A percentile compares a stretch with the other conserved stretches of the same genome.
These are phyloP conservation scores for Zygosaccharomyces pseudobailii DNA, from an alignment of 1,139 yeast species.

Conservation along the genomic window DNA sequence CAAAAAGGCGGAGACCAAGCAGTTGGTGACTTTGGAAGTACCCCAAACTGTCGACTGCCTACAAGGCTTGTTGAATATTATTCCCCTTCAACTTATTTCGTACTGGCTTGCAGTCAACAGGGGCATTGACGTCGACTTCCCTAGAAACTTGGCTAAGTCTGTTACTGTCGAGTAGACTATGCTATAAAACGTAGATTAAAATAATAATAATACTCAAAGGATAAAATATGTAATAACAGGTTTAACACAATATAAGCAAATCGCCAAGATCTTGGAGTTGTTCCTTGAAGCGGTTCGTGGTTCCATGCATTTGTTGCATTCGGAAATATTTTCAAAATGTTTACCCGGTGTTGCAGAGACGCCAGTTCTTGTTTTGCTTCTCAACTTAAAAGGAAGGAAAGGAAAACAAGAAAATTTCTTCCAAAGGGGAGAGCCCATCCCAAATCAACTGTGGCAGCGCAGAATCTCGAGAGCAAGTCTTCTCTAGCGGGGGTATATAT, in stretches of 20 bases:
- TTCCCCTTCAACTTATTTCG: constrained; percentile 93
- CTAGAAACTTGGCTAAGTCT: constrained; percentile 96
- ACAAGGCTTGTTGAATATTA: constrained; percentile 91
- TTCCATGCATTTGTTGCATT: neutral
- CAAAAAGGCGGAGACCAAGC: constrained; percentile 40
- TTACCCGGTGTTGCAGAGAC: constrained; percentile 3
- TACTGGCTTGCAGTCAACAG: constrained; percentile 96
- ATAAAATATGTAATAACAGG: too few species aligned
- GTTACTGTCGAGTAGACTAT: constrained; percentile 72
- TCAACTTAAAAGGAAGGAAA: constrained; percentile 5
- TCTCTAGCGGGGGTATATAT: neutral
- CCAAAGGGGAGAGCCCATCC: constrained; percentile 1
- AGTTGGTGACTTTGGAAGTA: constrained; percentile 70
- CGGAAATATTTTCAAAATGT: neutral
- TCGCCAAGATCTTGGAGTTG: neutral
- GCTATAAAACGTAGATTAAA: neutral
- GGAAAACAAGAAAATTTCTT: neutral
- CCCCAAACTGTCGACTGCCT: constrained; percentile 96
- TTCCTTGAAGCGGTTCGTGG: neutral
- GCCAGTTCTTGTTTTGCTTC: constrained; percentile 4
- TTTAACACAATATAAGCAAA: neutral
- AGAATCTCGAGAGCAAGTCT: constrained; percentile 4
- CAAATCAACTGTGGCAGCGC: neutral
- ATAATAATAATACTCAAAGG: neutral
- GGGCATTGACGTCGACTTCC: constrained; percentile 97